These are phyloP conservation scores for Pseudocercospora eumusae DNA, from an alignment of 2,329 filamentous ascomycete genomes.

Conservation along the genomic window DNA sequence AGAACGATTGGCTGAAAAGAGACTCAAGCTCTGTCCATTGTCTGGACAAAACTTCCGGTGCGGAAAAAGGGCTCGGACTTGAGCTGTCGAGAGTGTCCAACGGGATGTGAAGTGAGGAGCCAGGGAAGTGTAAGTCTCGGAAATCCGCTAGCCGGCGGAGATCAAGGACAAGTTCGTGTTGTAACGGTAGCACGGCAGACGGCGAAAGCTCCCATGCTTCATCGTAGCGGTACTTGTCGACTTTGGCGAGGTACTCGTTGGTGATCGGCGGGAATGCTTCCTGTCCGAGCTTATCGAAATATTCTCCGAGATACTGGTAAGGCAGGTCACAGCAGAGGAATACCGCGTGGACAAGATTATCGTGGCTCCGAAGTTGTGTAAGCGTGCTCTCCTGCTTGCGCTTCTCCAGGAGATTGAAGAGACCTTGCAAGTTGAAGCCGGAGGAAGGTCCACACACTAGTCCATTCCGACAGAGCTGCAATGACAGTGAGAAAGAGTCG, in stretches of 20 bases:
- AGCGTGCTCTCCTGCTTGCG: constrained; percentile 51
- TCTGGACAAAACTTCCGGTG: constrained; percentile 46
- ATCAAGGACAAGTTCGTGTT: constrained; percentile 28
- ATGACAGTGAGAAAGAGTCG: constrained; percentile 56
- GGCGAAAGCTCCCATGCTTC: constrained; percentile 55
- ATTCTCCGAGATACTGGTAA: constrained; percentile 62
- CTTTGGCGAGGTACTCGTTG: constrained; percentile 50
- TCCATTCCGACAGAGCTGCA: constrained; percentile 59
- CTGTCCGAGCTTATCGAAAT: constrained; percentile 56
- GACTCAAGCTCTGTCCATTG: constrained; percentile 54
- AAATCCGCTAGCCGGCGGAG: constrained; percentile 23
- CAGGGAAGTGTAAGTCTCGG: constrained; percentile 10
- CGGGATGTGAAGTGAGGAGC: constrained; percentile 34
- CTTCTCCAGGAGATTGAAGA: constrained; percentile 54
- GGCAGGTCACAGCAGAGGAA: constrained; percentile 66
- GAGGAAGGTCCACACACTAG: constrained; percentile 63
- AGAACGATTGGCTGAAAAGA: constrained; percentile 39
- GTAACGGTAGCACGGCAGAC: constrained; percentile 41
- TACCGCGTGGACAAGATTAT: constrained; percentile 55
- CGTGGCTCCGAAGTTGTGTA: constrained; percentile 46
- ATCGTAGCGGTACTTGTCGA: constrained; percentile 59
- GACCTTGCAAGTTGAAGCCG: constrained; percentile 58
- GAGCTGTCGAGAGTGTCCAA: constrained; percentile 42
- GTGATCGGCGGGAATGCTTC: constrained; percentile 54
- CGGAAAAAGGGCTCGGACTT: constrained; percentile 50